Base-by-base conservation (phyloP, 768 basidiomycete species). In the Tephrocybe sp. region DNA sequence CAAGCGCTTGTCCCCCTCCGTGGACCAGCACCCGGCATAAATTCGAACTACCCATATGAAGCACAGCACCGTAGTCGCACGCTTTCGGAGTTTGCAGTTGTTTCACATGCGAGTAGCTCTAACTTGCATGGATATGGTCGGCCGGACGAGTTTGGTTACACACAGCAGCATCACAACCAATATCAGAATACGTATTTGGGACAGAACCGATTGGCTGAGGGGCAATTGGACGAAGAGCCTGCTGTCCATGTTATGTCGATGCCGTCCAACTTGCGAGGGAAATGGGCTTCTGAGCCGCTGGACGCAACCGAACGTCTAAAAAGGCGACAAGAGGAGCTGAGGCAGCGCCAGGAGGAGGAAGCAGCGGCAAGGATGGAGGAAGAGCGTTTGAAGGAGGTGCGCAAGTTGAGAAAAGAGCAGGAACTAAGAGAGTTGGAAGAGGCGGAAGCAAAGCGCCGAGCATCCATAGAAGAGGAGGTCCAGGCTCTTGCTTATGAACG, bases 291-390 rank as follows among this genome's bases (percentile, higher is more conserved):
- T 16, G 61, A 67, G 22, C 53, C 62, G 7, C 33, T 56, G 32
- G 68, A 75, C 55, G 66, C 68, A n/a, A 59, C 53, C n/a, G 72
- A 72, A 46, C 58, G 71, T 36, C 63, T 67, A 26, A 60, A 63
- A 12, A 57, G 62, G 48, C 53, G 71, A 48, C 59, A 62, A 45
- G 71, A 70, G 46, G 60, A 65, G 35, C 59, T 68, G 47, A 42
- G 36, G 44, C 67, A 63, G 51, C 64, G 65, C 45, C 39, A 53
- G 39, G 58, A 62, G n/a, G 74, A 79, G 54, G 57, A 63, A 23
- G 79, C 81, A 45, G 67, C 71, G 34, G 75, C 74, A 4, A 26
- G 71, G 31, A 63, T 60, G 50, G 75, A 77, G 54, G 83, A 85
- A 56, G 68, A 61, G 32, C 65, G 70, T 53, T 64, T 71, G 45